Evolutionary conservation across 768 basidiomycete species (phyloP), one percentile per base, ranked within the genome.

Genomic region (Calvatia gigantea): DNA sequence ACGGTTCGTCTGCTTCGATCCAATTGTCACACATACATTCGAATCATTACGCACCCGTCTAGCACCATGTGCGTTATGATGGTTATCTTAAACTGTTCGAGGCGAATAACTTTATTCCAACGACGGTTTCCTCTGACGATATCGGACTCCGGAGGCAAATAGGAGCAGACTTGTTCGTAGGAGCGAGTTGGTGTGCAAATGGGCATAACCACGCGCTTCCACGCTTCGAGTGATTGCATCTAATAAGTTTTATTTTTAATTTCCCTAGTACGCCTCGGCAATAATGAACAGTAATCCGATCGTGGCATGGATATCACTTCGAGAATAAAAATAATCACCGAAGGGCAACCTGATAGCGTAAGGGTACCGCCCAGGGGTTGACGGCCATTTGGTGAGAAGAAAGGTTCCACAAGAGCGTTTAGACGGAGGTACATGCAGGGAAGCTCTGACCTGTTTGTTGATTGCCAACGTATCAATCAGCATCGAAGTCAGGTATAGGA

Each of bases 261-360:
- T 15, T 35, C 11, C 14, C 21, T 23, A 15, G 6, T 19, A 21
- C 21, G 35, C 48, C 33, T 49, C 48, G 48, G 48, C 48, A 49
- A 49, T 49, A 38, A 37, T 23, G 48, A 35, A 23, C 48, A 15
- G 7, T n/a, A 49, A 25, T 49, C 48, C 48, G 48, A 49, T 35
- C 23, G 21, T 49, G 33, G 48, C 31, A 48, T 35, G 29, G n/a
- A 28, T 47, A 47, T 47, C 45, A 47, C 17, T 44, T 44, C 21
- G 23, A 15, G 17, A 28, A 29, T 23, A 28, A 45, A 29, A 28
- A 28, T 29, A 45, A 45, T n/a, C 28, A 14, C 44, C 44, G 44
- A 45, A 45, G 44, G 21, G n/a, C 25, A 9, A 28, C 15, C 17
- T 17, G 44, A 32, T 32, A 19, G 32, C 46, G 46, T 48, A 48